These are phyloP conservation scores for Penicillium verrucosum DNA, from an alignment of 2,329 filamentous ascomycete species.

Conservation along the genomic window DNA sequence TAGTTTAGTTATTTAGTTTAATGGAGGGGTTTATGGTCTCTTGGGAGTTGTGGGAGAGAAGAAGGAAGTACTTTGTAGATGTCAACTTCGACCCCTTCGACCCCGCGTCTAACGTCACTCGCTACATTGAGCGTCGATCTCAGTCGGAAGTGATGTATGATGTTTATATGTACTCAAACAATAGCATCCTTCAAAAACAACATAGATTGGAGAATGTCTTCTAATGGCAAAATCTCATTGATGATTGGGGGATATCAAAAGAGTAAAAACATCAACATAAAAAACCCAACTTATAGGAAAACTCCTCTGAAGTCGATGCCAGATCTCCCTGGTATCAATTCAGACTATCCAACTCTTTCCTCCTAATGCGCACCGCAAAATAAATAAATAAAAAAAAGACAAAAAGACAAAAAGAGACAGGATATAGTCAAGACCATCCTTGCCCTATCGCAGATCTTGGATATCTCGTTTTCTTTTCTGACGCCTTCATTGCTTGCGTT, in stretches of 20 bases:
- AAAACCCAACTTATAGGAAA: conserved; percentile 3
- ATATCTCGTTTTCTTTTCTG: conserved; percentile 32
- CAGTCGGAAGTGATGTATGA: background rate
- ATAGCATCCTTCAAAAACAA: background rate
- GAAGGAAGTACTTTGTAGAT: background rate
- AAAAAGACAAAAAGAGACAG: conserved; percentile 6
- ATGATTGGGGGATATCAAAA: conserved; percentile 26
- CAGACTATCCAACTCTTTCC: conserved; percentile 8
- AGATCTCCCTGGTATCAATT: background rate
- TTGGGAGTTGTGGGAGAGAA: background rate
- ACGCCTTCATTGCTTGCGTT: conserved; percentile 31
- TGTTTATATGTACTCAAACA: background rate
- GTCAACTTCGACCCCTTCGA: conserved; percentile 7
- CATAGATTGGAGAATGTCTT: conserved; percentile 5
- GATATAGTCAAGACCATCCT: conserved; percentile 8
- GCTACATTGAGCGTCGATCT: background rate
- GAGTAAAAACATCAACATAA: conserved; percentile 19
- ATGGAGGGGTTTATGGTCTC: background rate
- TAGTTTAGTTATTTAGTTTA: background rate
- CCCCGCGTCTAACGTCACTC: conserved; percentile 16
- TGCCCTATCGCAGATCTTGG: conserved; percentile 27
- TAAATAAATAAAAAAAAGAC: conserved; percentile 6
- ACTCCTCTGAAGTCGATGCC: conserved; percentile 2
- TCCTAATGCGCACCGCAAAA: conserved; percentile 5
- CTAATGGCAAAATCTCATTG: conserved; percentile 25